A percentile compares a stretch with the other conserved stretches of the same genome.
phyloP scores from a whole-genome alignment of 768 basidiomycete genomes.

The Amanita fuliginea region DNA sequence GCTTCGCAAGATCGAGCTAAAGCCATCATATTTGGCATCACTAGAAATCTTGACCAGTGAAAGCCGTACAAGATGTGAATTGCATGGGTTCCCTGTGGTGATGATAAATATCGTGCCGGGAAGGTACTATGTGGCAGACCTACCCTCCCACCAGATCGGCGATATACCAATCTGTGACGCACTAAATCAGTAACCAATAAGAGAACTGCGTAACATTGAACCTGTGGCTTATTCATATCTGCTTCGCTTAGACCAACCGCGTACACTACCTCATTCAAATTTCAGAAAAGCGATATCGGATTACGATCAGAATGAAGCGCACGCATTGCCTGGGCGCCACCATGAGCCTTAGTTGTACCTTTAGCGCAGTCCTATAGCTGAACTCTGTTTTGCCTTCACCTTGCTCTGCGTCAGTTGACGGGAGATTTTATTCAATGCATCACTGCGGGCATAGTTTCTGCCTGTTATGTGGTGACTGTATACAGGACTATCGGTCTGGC shows the following conservation, averaged over 20 bases:
- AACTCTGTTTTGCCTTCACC: conserved; percentile 22
- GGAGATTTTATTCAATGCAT: conserved; percentile 65
- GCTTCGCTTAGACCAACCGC: conserved; percentile 66
- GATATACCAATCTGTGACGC: conserved; percentile 68
- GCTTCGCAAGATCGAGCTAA: conserved; percentile 69
- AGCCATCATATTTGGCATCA: neutral
- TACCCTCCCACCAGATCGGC: conserved; percentile 89
- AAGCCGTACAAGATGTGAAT: conserved; percentile 57
- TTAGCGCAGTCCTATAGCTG: neutral
- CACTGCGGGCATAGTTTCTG: neutral
- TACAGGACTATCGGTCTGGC: neutral
- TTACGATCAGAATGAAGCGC: conserved; percentile 15
- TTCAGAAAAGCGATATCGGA: neutral
- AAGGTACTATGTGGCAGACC: conserved; percentile 7
- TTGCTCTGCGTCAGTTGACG: conserved; percentile 68
- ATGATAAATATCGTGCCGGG: conserved; percentile 2
- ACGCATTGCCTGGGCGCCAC: conserved; percentile 85
- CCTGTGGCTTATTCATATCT: conserved; percentile 82
- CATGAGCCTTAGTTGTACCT: conserved; percentile 21
- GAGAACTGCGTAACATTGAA: conserved; percentile 15
- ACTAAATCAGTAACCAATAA: conserved; percentile 6
- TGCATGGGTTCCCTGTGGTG: conserved; percentile 70
- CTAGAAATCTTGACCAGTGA: neutral
- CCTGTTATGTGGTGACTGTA: conserved; percentile 3
- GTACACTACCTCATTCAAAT: conserved; percentile 39